phyloP scores from a whole-genome alignment of 129 eudicot species.

The Silybum marianum region DNA sequence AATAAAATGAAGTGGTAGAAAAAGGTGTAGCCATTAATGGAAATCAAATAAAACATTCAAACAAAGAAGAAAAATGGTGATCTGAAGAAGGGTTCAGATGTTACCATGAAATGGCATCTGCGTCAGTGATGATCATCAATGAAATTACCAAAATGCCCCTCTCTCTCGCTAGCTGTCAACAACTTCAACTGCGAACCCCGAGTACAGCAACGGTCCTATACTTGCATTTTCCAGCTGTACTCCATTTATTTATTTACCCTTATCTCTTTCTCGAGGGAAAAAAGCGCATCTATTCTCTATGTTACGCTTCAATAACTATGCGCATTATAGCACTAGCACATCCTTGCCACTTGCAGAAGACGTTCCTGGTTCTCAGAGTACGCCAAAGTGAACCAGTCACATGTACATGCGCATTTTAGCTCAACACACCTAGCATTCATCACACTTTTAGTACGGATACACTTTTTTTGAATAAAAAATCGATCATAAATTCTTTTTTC shows the following conservation, averaged over 20 bases:
- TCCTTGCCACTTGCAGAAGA: background rate
- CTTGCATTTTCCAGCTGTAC: constrained; percentile 45
- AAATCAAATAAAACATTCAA: too few relatives aligned
- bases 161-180: constrained; percentile 20
- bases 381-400: background rate
- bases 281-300: constrained; percentile 17
- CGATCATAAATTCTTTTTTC: background rate
- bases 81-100: constrained; percentile 19
- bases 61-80: too few relatives aligned
- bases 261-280: constrained; percentile 25
- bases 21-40: background rate
- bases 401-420: constrained; percentile 32
- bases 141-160: constrained; percentile 24
- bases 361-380: background rate
- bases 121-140: constrained; percentile 1
- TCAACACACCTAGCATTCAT: constrained; percentile 21
- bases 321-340: constrained; percentile 16
- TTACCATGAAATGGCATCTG: constrained; percentile 15
- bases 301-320: background rate
- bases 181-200: constrained; percentile 40
- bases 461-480: constrained; percentile 3
- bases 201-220: constrained; percentile 46
- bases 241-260: constrained; percentile 30
- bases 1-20: background rate
- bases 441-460: constrained; percentile 6